These are phyloP conservation scores for Blepharisma japonicum DNA, from an alignment of 73 alveolate species.

Conservation along the genomic window DNA sequence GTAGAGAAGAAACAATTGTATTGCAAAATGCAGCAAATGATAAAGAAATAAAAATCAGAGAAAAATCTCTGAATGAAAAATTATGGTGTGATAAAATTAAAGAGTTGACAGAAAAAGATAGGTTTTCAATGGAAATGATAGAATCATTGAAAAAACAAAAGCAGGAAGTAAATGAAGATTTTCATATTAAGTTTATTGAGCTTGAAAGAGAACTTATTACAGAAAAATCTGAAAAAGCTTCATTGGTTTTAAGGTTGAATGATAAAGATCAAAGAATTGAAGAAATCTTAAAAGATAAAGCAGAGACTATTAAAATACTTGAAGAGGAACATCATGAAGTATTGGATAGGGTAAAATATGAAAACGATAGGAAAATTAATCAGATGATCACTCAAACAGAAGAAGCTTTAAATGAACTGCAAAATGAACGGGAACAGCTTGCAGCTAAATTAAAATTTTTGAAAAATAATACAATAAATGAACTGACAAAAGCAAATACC, in stretches of 20 bases:
- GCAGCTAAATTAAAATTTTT: neutral
- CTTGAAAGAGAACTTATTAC: constrained; percentile 11
- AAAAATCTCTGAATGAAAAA: neutral
- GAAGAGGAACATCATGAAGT: constrained; percentile 16
- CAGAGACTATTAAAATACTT: neutral
- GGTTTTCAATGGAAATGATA: neutral
- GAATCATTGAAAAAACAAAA: constrained; percentile 22
- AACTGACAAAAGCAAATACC: neutral
- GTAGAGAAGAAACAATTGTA: constrained; percentile 12
- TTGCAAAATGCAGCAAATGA: neutral
- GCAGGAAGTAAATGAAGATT: neutral
- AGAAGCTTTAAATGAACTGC: constrained; percentile 18
- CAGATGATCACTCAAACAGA: constrained; percentile 13
- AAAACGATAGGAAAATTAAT: neutral
- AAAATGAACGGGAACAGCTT: constrained; percentile 16
- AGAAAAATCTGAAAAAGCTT: neutral
- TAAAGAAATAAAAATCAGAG: neutral
- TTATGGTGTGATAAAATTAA: neutral
- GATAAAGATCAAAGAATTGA: constrained; percentile 20
- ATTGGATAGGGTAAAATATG: constrained; percentile 1
- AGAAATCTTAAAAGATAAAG: constrained; percentile 24
- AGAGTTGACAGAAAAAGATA: constrained; percentile 1
- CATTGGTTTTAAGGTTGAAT: neutral
- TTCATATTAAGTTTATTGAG: neutral
- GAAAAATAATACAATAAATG: constrained; percentile 5